Conservation (phyloP, 768 basidiomycete species). For the Rhodotorula taiwanensis region DNA sequence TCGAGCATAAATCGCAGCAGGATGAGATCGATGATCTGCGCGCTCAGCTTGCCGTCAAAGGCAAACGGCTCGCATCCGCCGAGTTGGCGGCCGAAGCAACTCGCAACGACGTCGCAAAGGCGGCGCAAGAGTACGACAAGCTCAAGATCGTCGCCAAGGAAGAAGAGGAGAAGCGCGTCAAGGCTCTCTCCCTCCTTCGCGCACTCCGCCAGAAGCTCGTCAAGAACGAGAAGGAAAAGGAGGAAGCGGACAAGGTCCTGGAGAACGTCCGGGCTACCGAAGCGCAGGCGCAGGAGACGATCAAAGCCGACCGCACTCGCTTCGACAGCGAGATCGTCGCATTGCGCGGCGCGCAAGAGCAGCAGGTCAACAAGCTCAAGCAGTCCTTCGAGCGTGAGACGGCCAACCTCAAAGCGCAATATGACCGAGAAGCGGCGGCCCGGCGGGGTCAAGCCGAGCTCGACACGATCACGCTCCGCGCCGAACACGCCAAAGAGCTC, state of each 20-base stretch:
- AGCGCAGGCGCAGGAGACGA: constrained; percentile 57
- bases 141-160: constrained; percentile 66
- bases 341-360: constrained; percentile 42
- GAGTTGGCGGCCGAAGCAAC: constrained; percentile 57
- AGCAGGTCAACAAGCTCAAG: constrained; percentile 49
- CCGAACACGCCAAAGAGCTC: constrained; percentile 62
- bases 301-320: constrained; percentile 29
- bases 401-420: constrained; percentile 57
- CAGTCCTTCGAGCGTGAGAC: constrained; percentile 38
- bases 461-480: constrained; percentile 68
- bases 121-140: constrained; percentile 55
- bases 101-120: constrained; percentile 53
- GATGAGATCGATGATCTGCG: constrained; percentile 66
- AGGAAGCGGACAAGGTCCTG: constrained; percentile 47
- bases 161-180: constrained; percentile 94
- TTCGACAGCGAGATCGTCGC: constrained; percentile 40
- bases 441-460: constrained; percentile 68
- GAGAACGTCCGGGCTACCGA: constrained; percentile 45
- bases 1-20: constrained; percentile 71
- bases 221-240: constrained; percentile 75
- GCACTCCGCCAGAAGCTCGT: constrained; percentile 95
- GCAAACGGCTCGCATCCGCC: constrained; percentile 60
- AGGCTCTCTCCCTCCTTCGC: constrained; percentile 85
- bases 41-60: constrained; percentile 59
- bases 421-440: constrained; percentile 65